Percentiles rank a stretch among this genome's conserved stretches.
These are phyloP conservation scores for Boletus tylopilopsis DNA, from an alignment of 768 basidiomycete genomes.

Conservation along the genomic window DNA sequence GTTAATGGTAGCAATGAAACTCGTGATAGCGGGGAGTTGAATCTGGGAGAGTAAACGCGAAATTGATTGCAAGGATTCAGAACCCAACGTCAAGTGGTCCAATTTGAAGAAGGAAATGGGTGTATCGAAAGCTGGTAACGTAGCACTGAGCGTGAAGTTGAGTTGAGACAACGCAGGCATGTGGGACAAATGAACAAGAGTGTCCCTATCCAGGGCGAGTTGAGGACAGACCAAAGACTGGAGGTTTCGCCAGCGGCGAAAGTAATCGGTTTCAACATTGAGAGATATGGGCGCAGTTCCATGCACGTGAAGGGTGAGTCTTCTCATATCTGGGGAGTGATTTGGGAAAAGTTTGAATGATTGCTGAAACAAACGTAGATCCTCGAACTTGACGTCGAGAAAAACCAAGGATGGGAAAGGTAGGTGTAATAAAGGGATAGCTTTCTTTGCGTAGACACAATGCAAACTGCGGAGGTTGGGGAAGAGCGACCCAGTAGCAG, in stretches of 20 bases:
- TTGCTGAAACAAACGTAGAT: neutral
- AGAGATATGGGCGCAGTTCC: too few species aligned
- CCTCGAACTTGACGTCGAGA: neutral
- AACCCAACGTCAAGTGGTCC: neutral
- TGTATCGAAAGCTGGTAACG: neutral
- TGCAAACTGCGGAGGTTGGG: neutral
- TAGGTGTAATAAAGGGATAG: neutral
- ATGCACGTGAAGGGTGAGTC: neutral
- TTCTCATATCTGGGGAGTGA: neutral
- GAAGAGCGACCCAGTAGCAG: neutral
- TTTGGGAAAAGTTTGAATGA: neutral
- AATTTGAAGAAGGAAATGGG: neutral
- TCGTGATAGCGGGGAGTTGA: neutral
- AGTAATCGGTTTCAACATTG: neutral
- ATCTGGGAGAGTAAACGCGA: neutral
- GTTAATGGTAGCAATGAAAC: neutral
- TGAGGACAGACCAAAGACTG: neutral
- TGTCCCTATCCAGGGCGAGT: neutral
- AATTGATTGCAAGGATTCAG: neutral
- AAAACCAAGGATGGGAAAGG: neutral
- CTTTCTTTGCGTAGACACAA: neutral
- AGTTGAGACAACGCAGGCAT: neutral
- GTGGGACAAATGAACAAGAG: neutral
- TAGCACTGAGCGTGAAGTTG: neutral
- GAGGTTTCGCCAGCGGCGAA: constrained; percentile 1